Evolutionary conservation across 2,329 filamentous ascomycete genomes (phyloP).

Genomic region (Cladobotryum mycophilum): DNA sequence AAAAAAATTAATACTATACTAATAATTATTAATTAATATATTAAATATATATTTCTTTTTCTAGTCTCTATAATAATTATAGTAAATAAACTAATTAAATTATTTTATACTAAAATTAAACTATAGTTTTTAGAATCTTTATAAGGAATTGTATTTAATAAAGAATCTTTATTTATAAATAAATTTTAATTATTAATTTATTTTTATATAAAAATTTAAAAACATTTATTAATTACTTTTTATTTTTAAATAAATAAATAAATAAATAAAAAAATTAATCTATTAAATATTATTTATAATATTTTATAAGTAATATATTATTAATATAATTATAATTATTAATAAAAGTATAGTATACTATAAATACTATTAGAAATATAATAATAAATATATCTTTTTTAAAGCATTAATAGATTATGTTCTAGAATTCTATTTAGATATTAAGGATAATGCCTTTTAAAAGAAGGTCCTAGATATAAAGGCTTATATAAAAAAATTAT

Average conservation of each 20-base stretch:
- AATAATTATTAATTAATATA: background rate
- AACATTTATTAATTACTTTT: no score
- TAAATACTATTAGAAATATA: background rate
- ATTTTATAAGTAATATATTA: background rate
- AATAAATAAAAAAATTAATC: no score
- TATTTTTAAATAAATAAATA: no score
- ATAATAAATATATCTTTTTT: background rate
- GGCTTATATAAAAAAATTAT: background rate
- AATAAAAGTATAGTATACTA: background rate
- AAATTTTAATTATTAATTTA: background rate
- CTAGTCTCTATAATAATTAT: background rate
- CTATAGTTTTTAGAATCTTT: background rate
- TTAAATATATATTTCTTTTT: background rate
- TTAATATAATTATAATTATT: background rate
- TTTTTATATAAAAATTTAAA: background rate
- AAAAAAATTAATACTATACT: background rate
- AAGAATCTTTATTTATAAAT: background rate
- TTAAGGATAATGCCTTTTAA: no score
- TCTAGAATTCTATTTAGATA: background rate
- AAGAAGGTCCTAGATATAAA: no score
- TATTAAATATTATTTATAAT: background rate
- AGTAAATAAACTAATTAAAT: background rate
- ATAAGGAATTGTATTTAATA: background rate
- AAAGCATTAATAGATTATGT: background rate
- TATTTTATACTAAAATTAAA: background rate